Base-by-base conservation (phyloP, 1,284 basidiomycete species). In the Xerocomus cyaneibrunnescens region DNA sequence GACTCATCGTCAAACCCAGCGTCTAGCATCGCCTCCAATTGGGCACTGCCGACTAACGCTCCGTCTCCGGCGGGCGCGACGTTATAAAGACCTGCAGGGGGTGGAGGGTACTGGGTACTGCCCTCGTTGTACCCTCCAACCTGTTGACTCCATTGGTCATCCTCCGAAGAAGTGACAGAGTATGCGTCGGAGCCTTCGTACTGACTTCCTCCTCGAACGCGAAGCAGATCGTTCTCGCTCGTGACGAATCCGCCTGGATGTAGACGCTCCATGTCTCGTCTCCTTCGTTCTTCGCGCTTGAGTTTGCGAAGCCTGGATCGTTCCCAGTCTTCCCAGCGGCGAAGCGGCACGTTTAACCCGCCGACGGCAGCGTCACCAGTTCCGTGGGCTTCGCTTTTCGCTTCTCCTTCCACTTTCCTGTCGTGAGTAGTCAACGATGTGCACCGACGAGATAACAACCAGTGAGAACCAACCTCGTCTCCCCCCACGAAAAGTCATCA, bases 241-340 rank as follows among this genome's bases (percentile, higher is more conserved):
- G 77, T 71, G 56, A 80, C 71, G 68, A 85, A 92, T 37, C 85
- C 85, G 3, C 79, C 76, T 25, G 81, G 83, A 62, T 89, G 84
- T 45, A 79, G 70, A 40, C 87, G 81, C 65, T 93, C 92, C 61
- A 95, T 80, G 30, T 96, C 87, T 62, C 78, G 76, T 60, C 89
- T 75, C 44, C 94, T 80, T 61, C 88, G 84, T 65, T 97, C 94
- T 65, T 98, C 95, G 5, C 97, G 85, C 59, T 84, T 86, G 38
- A 94, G 62, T 73, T 98, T 98, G 54, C 95, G 89, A 47, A 98
- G 76, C 31, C 96, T 82, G n/a, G 92, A 96, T 35, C 94, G 85
- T 70, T 99, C 97, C 97, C 97, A 99, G 65, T 99, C 97, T 72
- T 99, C 95, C 97, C 97, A 99, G 51, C 95, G 80, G 34, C 97